Evolutionary conservation across 2,329 filamentous ascomycete genomes (phyloP), one percentile per base, ranked within the genome.

Genomic region (Lasiodiplodia sp.): DNA sequence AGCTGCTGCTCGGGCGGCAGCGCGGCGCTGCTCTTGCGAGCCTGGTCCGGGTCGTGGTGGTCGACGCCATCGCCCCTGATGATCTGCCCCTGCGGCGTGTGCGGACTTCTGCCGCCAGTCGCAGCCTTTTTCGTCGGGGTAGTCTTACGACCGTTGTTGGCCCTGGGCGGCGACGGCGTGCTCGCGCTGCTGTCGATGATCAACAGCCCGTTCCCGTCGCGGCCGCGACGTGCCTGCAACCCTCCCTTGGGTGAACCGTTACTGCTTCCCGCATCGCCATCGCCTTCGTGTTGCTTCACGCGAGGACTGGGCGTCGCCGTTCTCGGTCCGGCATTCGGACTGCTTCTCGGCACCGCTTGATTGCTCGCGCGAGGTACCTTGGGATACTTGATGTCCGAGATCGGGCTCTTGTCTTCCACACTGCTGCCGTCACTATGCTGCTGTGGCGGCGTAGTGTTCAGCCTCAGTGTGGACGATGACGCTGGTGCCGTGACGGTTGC

Each of bases 341-440:
- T 53, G 34, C n/a, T 47, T 37, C 82, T 76, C 1, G 83, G 80
- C 1, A 84, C 79, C 2, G 80, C 73, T 70, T 85, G 83, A 62
- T 83, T 84, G 7, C 80, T 81, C 21, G 81, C 79, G 16, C 83
- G 75, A 2, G 83, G 83, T 2, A 85, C 76, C 71, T 85, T 84
- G 7, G 83, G 83, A 70, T 85, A 85, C 40, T 78, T 75, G 14
- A 85, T 75, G 0, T 75, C 75, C 23, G 79, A 78, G n/a, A 83
- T 82, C 7, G 66, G 66, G 44, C 44, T 47, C 44, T 11, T 47
- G 44, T 47, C 44, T 10, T 47, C 44, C 18, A 47, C 44, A n/a
- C 44, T 47, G 44, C n/a, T n/a, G 44, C 10, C 18, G 18, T 47
- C 44, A 14, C 44, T 10, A 3, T 11, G 44, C 18, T 47, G 40